These are phyloP conservation scores for Medicago arabica DNA, from an alignment of 306 rosid species.

Conservation along the genomic window DNA sequence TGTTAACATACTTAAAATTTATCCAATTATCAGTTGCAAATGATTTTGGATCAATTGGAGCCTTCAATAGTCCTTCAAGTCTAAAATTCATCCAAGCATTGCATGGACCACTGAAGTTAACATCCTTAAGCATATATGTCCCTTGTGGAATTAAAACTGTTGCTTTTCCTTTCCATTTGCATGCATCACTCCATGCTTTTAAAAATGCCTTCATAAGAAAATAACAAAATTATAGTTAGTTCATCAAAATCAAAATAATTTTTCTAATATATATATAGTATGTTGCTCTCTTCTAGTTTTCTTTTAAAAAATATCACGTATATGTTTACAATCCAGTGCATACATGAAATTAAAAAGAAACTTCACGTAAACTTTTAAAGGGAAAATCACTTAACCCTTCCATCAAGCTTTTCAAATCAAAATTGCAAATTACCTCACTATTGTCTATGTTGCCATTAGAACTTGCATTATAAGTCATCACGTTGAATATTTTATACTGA, in stretches of 20 bases:
- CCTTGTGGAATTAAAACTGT: conserved; percentile 47
- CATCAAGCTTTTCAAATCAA: background rate
- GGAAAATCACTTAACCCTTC: too few relatives aligned
- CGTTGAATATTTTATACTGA: conserved; percentile 14
- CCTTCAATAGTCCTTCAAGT: conserved; percentile 52
- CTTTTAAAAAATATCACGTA: too few relatives aligned
- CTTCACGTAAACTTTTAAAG: too few relatives aligned
- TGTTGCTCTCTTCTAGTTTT: too few relatives aligned
- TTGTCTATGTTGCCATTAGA: conserved; percentile 41
- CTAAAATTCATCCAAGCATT: conserved; percentile 46
- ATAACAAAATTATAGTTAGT: background rate
- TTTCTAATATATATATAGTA: too few relatives aligned
- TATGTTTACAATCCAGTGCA: too few relatives aligned
- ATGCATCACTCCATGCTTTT: conserved; percentile 58
- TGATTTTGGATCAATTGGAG: conserved; percentile 47
- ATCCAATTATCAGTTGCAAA: conserved; percentile 49
- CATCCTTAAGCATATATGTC: conserved; percentile 43
- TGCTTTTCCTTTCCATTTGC: conserved; percentile 45
- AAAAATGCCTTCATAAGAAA: conserved; percentile 45
- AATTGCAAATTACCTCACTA: conserved; percentile 32
- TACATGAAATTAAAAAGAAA: too few relatives aligned
- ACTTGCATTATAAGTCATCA: conserved; percentile 45
- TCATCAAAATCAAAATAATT: too few relatives aligned
- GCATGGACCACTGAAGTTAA: conserved; percentile 64
- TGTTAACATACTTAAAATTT: conserved; percentile 48